phyloP scores from a whole-genome alignment of 345 rosid genomes.

The Moricandia arvensis region DNA sequence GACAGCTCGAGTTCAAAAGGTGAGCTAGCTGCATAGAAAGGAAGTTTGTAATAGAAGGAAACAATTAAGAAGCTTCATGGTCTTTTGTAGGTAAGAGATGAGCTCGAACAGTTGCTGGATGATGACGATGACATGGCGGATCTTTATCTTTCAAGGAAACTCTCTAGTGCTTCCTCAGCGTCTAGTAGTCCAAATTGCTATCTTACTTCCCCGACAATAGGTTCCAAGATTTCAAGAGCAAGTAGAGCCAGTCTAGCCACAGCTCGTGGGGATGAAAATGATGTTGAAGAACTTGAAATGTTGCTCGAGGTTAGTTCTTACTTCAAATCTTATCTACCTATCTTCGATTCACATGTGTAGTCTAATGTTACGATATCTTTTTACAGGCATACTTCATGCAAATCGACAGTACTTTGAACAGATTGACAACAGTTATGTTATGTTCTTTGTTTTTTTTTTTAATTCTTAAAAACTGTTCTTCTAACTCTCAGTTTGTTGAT shows the following conservation, averaged over 20 bases:
- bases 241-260: slow-evolving; percentile 86
- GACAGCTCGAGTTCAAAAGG: slow-evolving; percentile 97
- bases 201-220: slow-evolving; percentile 81
- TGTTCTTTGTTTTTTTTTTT: not conserved
- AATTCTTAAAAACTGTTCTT: not conserved
- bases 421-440: slow-evolving; percentile 75
- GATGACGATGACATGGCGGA: slow-evolving; percentile 99
- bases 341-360: not conserved
- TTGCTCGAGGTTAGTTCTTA: slow-evolving; percentile 68
- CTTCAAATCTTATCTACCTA: not conserved
- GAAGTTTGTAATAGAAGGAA: not conserved
- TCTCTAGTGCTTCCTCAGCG: slow-evolving; percentile 66
- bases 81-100: slow-evolving; percentile 79
- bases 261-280: slow-evolving; percentile 83
- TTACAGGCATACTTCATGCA: slow-evolving; percentile 95
- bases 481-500: slow-evolving; percentile 20
- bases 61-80: not conserved
- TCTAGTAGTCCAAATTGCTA: slow-evolving; percentile 71
- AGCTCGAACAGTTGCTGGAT: slow-evolving; percentile 90
- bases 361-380: slow-evolving; percentile 18
- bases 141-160: slow-evolving; percentile 87
- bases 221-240: slow-evolving; percentile 92
- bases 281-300: slow-evolving; percentile 99
- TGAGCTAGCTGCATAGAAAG: slow-evolving; percentile 16
- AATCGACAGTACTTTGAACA: slow-evolving; percentile 89